Base-by-base conservation (phyloP, 2,329 filamentous ascomycete species). In the Diaporthe vexans region DNA sequence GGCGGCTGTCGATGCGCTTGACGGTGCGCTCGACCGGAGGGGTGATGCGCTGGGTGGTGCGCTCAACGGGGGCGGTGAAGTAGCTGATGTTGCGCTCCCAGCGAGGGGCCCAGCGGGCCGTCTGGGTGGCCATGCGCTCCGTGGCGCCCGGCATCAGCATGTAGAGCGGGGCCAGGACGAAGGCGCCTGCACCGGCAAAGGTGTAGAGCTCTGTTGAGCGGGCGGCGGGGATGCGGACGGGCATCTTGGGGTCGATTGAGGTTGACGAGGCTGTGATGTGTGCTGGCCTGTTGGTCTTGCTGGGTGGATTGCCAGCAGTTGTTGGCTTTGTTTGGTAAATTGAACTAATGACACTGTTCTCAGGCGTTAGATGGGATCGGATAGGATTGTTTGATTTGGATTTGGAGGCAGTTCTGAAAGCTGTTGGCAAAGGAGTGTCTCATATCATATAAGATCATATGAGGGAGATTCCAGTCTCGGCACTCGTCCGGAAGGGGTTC, bases 71-170 rank as follows among this genome's bases (percentile, higher is more conserved):
- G n/a, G 83, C 81, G 11, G 84, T 82, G 80, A 91, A 87, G 83
- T 87, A 88, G 76, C 83, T 86, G 79, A 91, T 86, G 81, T 89
- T 90, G 71, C 85, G 84, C 81, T 91, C 89, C 89, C 89, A 91
- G 73, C 88, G 86, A 24, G 89, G 88, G 5, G 89, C 89, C 89
- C 89, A 91, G 78, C 87, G 86, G 74, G 84, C 83, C 4, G 89
- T 91, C 81, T 90, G 88, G 33, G 82, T 82, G 71, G 88, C 86
- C 48, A 91, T 80, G 57, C 86, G 85, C 80, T 90, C 88, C 77
- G 90, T 86, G 74, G 88, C 88, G 48, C 88, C 88, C 35, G 89
- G 89, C 73, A 89, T 84, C 79, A 90, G 84, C 78, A 91, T 84
- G 83, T 90, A 90, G 78, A 91, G 85, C 37, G 89, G 89, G 1